Base-by-base conservation (phyloP, 257 asterid genomes). In the Nicotiana sylvestris region DNA sequence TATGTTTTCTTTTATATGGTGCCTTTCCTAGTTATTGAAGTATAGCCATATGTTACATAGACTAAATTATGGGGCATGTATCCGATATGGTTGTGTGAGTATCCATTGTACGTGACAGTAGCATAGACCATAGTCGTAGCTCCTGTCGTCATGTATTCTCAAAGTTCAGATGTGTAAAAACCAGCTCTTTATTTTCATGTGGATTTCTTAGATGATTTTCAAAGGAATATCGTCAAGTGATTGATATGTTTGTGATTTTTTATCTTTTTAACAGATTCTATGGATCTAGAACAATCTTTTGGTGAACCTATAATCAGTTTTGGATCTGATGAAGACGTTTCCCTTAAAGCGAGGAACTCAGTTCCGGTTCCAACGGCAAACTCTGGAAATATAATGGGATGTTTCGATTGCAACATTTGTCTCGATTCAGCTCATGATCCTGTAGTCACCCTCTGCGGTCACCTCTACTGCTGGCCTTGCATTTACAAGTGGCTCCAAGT, bases 391-490 rank as follows among this genome's bases (percentile, higher is more conserved):
- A 51, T 88, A 17, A 91, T 83, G 13, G 96, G 88, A 78, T 86
- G 94, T 88, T 95, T 91, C 27, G 98, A 95, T 83, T 95, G 98
- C 92, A 93, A 91, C 83, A 95, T 95, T 25, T 95, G 98, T 77
- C 86, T 95, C 65, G 97, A 95, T 61, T 89, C 97, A 2, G 93
- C 93, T 4, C 90, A 85, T 9, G 98, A 95, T 30, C 98, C 98
- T 6, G 95, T 95, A 12, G 94, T 93, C 80, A 92, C 98, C 72
- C 93, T 93, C 32, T 95, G 97, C 13, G 97, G 97, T 30, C 98
- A 93, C 84, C 91, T 95, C 27, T 95, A 92, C 83, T 95, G 98
- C 84, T 95, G 98, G 98, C 94, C 98, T 9, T 95, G 98, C 91
- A 93, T 95, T 80, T 95, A 85, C 86, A 77, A 85, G 49, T 88